These are phyloP conservation scores for Aphanomyces invadans DNA, from an alignment of 352 stramenopile species.

Conservation along the genomic window DNA sequence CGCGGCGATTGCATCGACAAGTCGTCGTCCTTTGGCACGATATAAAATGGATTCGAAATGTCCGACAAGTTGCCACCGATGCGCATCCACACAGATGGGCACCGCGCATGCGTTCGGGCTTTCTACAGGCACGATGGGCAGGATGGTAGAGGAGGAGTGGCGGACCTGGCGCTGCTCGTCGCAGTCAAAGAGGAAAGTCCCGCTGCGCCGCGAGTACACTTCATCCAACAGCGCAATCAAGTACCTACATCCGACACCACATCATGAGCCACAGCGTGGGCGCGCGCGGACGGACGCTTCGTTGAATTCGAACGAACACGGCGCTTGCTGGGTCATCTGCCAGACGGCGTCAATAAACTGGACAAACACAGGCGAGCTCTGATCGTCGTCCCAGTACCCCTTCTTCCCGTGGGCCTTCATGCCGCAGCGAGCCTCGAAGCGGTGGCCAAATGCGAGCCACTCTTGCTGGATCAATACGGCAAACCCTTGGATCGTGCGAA, in stretches of 20 bases:
- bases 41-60: constrained; percentile 75
- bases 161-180: constrained; percentile 73
- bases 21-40: constrained; percentile 36
- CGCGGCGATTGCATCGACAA: constrained; percentile 48
- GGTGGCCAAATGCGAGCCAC: constrained; percentile 98
- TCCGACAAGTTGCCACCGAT: constrained; percentile 38
- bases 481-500: constrained; percentile 94
- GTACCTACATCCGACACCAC: constrained; percentile 51
- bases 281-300: constrained; percentile 64
- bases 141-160: not conserved
- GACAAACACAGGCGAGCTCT: constrained; percentile 97
- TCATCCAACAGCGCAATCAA: constrained; percentile 93
- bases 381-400: constrained; percentile 90
- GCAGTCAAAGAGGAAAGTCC: constrained; percentile 96
- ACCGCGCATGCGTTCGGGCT: constrained; percentile 48
- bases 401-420: constrained; percentile 37
- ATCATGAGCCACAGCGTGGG: constrained; percentile 77
- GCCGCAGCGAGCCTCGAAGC: constrained; percentile 91
- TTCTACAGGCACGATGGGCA: constrained; percentile 30
- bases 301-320: constrained; percentile 98
- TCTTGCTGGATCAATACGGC: constrained; percentile 97
- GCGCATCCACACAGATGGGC: constrained; percentile 60
- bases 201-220: constrained; percentile 94
- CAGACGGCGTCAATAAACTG: constrained; percentile 98
- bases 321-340: constrained; percentile 95